Evolutionary conservation across 1,284 basidiomycete genomes (phyloP).

Genomic region (Pterulicium gracile): DNA sequence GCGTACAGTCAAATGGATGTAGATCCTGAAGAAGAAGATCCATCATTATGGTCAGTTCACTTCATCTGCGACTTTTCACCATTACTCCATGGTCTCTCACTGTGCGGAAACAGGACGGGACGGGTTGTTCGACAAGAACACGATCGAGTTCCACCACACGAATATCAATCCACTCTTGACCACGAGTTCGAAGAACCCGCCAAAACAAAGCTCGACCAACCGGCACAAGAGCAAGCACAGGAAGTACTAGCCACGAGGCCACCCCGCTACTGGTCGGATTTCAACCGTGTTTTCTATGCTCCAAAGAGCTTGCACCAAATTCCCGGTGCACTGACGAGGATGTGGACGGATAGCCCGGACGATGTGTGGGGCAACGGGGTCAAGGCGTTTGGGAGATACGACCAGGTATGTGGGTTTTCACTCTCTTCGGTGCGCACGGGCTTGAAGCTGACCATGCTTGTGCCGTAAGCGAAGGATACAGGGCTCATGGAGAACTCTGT

Average conservation of each 20-base stretch:
- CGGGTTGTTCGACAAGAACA: conserved; percentile 40
- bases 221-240: conserved; percentile 9
- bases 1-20: conserved; percentile 27
- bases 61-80: conserved; percentile 7
- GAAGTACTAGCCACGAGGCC: conserved; percentile 11
- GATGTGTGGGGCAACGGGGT: conserved; percentile 47
- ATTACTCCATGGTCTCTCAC: conserved; percentile 6
- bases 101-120: conserved; percentile 32
- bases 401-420: conserved; percentile 31
- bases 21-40: conserved; percentile 17
- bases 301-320: conserved; percentile 55
- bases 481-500: conserved; percentile 57
- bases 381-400: conserved; percentile 39
- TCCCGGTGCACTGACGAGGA: conserved; percentile 28
- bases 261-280: conserved; percentile 68
- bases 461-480: conserved; percentile 27
- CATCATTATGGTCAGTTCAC: conserved; percentile 20
- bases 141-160: conserved; percentile 36
- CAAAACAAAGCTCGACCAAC: conserved; percentile 12
- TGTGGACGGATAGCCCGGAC: conserved; percentile 33
- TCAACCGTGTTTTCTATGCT: conserved; percentile 54
- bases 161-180: conserved; percentile 43
- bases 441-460: neutral
- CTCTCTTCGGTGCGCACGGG: neutral
- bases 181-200: conserved; percentile 16